Evolutionary conservation across 495 filamentous ascomycete genomes (phyloP).

Genomic region (Podospora pseudoanserina): DNA sequence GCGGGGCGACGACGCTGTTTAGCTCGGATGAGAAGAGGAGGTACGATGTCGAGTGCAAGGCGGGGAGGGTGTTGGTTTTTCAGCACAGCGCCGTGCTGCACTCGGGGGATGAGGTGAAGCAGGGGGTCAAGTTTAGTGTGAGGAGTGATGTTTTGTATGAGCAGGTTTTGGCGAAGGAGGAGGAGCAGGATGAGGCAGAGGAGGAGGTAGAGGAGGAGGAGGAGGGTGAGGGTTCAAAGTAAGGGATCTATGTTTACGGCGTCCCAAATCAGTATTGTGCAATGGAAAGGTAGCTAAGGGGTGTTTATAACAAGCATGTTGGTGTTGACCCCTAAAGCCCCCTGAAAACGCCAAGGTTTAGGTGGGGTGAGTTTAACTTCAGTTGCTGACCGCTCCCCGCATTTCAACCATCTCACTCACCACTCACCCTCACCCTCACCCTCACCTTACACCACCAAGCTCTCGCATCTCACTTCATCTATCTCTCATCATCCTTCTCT

Average conservation of each 20-base stretch:
- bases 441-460: neutral
- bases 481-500: neutral
- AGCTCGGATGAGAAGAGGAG: slow-evolving; percentile 43
- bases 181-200: neutral
- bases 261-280: neutral
- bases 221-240: neutral
- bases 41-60: slow-evolving; percentile 64
- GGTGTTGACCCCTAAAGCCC: neutral
- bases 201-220: neutral
- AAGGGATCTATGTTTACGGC: neutral
- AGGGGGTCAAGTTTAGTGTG: slow-evolving; percentile 74
- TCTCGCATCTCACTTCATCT: neutral
- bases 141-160: slow-evolving; percentile 76
- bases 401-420: neutral
- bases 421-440: neutral
- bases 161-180: slow-evolving; percentile 16
- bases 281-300: neutral
- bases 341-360: neutral
- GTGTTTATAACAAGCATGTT: neutral
- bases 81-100: slow-evolving; percentile 69
- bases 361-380: neutral
- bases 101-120: slow-evolving; percentile 67
- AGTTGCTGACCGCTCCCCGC: slow-evolving; percentile 1
- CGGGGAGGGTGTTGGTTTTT: slow-evolving; percentile 71
- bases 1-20: slow-evolving; percentile 65